Base-by-base conservation (phyloP, 2,329 filamentous ascomycete species). In the Delphinella strobiligena region DNA sequence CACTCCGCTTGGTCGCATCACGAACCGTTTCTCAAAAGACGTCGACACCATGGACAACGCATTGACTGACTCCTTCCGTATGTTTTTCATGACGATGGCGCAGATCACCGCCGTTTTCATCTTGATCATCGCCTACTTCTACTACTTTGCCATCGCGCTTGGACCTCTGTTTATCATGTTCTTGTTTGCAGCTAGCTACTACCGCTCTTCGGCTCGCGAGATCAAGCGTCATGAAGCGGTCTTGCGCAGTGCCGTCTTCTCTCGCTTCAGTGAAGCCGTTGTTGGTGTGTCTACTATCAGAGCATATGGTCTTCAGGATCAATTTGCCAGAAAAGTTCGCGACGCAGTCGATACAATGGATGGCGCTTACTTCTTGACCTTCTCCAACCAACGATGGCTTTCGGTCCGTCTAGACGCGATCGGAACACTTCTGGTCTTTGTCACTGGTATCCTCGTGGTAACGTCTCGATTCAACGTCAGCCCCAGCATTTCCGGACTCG, bases 41-140 rank as follows among this genome's bases (percentile, higher is more conserved):
- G 83, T 96, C 31, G 86, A 95, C 54, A 85, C 91, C 41, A 93
- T 96, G 86, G 91, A 96, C 63, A 94, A 94, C 59, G 85, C 79
- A 42, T 64, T 95, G 32, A 82, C 82, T 0, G 89, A 95, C 52
- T 81, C 85, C 3, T 85, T 95, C 62, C 78, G 89, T 48, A 93
- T 95, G 78, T 95, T 89, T 65, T 80, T 88, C 51, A 66, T 95
- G 51, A 94, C 86, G 1, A 63, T 93, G 50, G 80, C 75, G 30
- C 85, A 82, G 72, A 87, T 94, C 48, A 66, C 80, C 2, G 79
- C 82, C 4, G 83, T 94, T 27, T 93, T 95, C 55, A 76, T 79
- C 31, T 71, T 96, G 48, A 93, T 94, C 63, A 91, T 96, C 52
- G 80, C 84, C n/a, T 95, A 82, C 64, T 96, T 93, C 64, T 78